phyloP scores from a whole-genome alignment of 345 rosid genomes.

The Passiflora organensis region DNA sequence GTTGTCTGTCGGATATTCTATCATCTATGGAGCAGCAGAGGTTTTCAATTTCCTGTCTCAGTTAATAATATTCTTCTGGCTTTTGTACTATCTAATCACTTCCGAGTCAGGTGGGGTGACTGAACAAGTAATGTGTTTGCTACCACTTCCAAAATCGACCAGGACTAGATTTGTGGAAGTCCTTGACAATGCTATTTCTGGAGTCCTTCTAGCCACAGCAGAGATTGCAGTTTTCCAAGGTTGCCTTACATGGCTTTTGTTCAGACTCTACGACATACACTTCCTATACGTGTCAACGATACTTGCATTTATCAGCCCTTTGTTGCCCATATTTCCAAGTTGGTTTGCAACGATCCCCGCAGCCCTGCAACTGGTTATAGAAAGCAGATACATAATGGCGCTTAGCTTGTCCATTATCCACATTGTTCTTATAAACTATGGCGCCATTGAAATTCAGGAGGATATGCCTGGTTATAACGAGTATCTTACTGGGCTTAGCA shows the following conservation, averaged over 20 bases:
- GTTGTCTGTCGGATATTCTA: slow-evolving; percentile 56
- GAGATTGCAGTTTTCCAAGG: slow-evolving; percentile 92
- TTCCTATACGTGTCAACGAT: slow-evolving; percentile 81
- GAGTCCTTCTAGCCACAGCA: slow-evolving; percentile 90
- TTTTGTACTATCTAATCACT: slow-evolving; percentile 75
- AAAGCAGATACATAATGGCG: slow-evolving; percentile 68
- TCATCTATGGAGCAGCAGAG: slow-evolving; percentile 87
- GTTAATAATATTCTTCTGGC: slow-evolving; percentile 78
- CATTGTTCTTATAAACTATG: slow-evolving; percentile 75
- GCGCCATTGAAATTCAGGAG: slow-evolving; percentile 82
- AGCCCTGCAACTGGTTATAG: slow-evolving; percentile 58
- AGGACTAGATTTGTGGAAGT: slow-evolving; percentile 77
- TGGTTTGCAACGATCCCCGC: slow-evolving; percentile 94
- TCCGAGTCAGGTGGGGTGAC: slow-evolving; percentile 96
- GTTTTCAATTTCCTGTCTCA: slow-evolving; percentile 84
- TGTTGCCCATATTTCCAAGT: slow-evolving; percentile 73
- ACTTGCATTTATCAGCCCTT: slow-evolving; percentile 69
- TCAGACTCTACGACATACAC: slow-evolving; percentile 73
- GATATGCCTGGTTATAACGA: slow-evolving; percentile 81
- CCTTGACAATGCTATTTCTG: slow-evolving; percentile 73
- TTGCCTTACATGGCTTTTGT: slow-evolving; percentile 91
- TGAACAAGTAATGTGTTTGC: slow-evolving; percentile 81
- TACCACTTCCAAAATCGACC: slow-evolving; percentile 60
- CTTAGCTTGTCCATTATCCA: slow-evolving; percentile 55
- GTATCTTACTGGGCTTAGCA: slow-evolving; percentile 87